These are phyloP conservation scores for Mycena metata DNA, from an alignment of 768 basidiomycete genomes.

Conservation along the genomic window DNA sequence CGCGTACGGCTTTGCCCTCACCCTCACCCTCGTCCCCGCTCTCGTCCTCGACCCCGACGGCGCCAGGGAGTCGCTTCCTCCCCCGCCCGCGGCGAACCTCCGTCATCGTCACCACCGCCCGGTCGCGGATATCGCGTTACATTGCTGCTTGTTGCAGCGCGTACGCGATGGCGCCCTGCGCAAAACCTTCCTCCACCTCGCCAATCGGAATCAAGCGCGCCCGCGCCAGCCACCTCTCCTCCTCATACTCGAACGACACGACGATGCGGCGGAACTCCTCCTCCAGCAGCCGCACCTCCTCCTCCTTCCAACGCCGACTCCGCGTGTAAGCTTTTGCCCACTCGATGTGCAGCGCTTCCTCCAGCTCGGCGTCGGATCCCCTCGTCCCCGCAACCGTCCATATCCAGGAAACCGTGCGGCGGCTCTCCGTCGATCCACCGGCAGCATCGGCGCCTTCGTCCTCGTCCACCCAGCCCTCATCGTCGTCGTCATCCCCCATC, in stretches of 20 bases:
- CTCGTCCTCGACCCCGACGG: no score
- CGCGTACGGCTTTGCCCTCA: no score
- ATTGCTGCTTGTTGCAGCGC: constrained; percentile 8
- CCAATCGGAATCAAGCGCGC: not conserved
- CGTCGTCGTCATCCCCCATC: not conserved
- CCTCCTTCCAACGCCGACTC: not conserved
- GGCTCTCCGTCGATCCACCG: not conserved
- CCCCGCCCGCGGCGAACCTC: no score
- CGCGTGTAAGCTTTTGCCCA: constrained; percentile 7
- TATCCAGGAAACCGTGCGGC: constrained; percentile 9
- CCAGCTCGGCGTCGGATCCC: constrained; percentile 1
- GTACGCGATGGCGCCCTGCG: constrained; percentile 14
- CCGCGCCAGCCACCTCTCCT: not conserved
- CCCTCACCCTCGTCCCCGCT: no score
- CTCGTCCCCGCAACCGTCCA: not conserved
- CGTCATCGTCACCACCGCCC: no score
- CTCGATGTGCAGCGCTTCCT: constrained; percentile 27
- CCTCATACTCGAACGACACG: constrained; percentile 6
- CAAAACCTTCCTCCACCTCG: no score
- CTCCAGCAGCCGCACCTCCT: not conserved
- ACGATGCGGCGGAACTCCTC: not conserved
- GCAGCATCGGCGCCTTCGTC: no score
- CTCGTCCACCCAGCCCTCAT: no score
- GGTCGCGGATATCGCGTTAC: constrained; percentile 6
- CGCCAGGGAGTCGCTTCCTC: no score